Base-by-base conservation (phyloP, 345 rosid species). In the Citropsis articulata region DNA sequence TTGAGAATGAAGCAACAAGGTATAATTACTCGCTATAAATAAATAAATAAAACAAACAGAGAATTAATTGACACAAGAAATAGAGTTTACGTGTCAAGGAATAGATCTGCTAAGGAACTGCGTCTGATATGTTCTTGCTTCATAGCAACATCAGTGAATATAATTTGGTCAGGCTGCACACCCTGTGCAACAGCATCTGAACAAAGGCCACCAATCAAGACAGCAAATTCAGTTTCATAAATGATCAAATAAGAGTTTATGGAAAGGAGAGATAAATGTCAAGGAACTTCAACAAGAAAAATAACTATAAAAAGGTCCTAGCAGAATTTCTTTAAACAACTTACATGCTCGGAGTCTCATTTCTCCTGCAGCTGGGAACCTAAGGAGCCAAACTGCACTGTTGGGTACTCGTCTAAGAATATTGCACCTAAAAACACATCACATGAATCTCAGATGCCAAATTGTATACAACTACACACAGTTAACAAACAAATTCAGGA, bases 301-400 rank as follows among this genome's bases (percentile, higher is more conserved):
- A 9, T 14, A 7, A 40, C 12, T 60, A 25, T 7, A 48, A 63
- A 45, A 38, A 63, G 30, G 30, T 22, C 22, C 24, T 25, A 27
- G 48, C 30, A 30, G 66, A 28, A 7, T 48, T 31, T 22, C 33
- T 57, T 16, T 18, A 74, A 56, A 59, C 22, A 31, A 53, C 98
- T 18, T 88, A 97, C 99, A 92, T 77, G 91, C 59, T 16, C 98
- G 93, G 42, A 97, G 88, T 85, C 98, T 91, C 89, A 84, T 91
- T 86, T 97, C 99, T 68, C 99, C 99, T 2, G 99, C 98, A 77
- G 99, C 98, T 45, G 99, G 99, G 80, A 97, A 97, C 72, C 97
- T 90, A 56, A 97, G 98, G 66, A 97, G 99, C 99, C 99, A 97
- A 64, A 97, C 90, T 45, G 96, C 98, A 89, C 98, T 90, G 74